These are phyloP conservation scores for Aspergillus nomiae DNA, from an alignment of 2,329 filamentous ascomycete species.

Conservation along the genomic window DNA sequence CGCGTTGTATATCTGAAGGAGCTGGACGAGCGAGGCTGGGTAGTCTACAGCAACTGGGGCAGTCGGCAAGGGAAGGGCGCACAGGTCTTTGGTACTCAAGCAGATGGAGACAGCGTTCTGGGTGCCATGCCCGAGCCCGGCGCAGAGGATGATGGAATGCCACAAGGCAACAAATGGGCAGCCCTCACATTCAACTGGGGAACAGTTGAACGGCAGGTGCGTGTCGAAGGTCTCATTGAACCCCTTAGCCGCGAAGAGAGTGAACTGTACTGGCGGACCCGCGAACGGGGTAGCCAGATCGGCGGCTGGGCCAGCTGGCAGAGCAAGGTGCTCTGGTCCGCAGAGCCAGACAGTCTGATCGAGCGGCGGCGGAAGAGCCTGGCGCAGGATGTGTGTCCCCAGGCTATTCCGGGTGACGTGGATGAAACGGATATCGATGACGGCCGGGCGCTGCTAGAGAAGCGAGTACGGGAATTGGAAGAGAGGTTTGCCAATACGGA, in stretches of 20 bases:
- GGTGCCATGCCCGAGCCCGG: constrained; percentile 65
- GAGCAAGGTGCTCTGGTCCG: constrained; percentile 68
- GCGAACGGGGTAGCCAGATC: constrained; percentile 77
- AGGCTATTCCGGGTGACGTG: constrained; percentile 28
- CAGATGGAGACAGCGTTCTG: constrained; percentile 22
- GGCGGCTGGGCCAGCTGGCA: constrained; percentile 94
- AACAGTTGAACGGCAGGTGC: constrained; percentile 80
- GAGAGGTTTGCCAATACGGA: constrained; percentile 72
- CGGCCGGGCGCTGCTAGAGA: constrained; percentile 73
- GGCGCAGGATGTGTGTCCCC: constrained; percentile 21
- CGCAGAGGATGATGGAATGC: constrained; percentile 25
- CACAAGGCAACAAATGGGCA: constrained; percentile 68
- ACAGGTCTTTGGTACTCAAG: constrained; percentile 39
- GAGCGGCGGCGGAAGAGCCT: constrained; percentile 29
- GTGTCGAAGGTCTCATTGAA: constrained; percentile 78
- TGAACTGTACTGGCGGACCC: constrained; percentile 63
- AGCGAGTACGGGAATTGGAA: constrained; percentile 76
- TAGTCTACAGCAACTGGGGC: constrained; percentile 91
- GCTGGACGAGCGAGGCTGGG: constrained; percentile 78
- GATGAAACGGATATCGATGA: constrained; percentile 55
- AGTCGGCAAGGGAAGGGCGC: constrained; percentile 58
- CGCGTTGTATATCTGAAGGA: constrained; percentile 96
- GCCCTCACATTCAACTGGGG: constrained; percentile 91
- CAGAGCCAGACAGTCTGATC: constrained; percentile 29
- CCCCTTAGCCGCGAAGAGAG: constrained; percentile 71